phyloP scores from a whole-genome alignment of 345 rosid species.

The Acer campestre region DNA sequence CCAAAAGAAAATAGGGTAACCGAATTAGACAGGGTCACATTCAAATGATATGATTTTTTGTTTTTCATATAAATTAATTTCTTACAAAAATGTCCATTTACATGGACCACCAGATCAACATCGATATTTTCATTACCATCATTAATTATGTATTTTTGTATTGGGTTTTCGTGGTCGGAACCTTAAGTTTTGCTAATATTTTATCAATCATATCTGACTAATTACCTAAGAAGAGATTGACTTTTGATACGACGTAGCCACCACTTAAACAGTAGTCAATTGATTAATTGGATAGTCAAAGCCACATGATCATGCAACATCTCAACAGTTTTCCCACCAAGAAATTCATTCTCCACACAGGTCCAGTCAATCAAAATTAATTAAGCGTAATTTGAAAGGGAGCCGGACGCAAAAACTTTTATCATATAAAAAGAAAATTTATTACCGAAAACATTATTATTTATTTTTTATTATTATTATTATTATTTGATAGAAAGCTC shows the following conservation, averaged over 20 bases:
- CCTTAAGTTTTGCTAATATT: background rate
- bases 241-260: background rate
- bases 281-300: background rate
- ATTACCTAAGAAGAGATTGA: background rate
- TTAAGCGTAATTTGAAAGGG: background rate
- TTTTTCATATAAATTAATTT: background rate
- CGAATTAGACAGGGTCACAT: background rate
- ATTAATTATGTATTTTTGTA: background rate
- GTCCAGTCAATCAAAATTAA: constrained; percentile 9
- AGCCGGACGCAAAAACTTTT: no score
- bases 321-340: constrained; percentile 9
- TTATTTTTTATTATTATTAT: no score
- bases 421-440: no score
- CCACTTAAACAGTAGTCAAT: constrained; percentile 8
- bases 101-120: background rate
- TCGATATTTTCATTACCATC: background rate
- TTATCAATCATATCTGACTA: background rate
- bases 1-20: no score
- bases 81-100: background rate
- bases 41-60: background rate
- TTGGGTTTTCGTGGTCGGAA: constrained; percentile 3
- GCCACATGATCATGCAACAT: background rate
- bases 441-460: no score
- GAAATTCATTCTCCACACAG: constrained; percentile 1
- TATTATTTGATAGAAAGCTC: no score